Evolutionary conservation across 2,329 filamentous ascomycete genomes (phyloP).

Genomic region (Exophiala sp.): DNA sequence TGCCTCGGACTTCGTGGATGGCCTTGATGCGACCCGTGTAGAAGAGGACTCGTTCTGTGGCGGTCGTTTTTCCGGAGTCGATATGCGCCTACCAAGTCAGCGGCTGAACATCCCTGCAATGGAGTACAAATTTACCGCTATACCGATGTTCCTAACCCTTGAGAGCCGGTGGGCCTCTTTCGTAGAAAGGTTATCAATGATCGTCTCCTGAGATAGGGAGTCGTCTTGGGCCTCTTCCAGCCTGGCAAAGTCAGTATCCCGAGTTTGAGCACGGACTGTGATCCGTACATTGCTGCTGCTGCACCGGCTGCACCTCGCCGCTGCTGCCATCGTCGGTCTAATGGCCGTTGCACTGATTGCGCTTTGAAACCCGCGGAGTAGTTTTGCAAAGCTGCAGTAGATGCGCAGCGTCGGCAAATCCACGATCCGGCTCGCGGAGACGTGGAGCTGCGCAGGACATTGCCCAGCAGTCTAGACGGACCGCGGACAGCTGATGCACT

Average conservation of each 20-base stretch:
- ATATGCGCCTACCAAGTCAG: conserved; percentile 71
- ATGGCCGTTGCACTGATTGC: conserved; percentile 27
- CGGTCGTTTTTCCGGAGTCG: conserved; percentile 96
- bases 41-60: conserved; percentile 93
- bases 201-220: conserved; percentile 58
- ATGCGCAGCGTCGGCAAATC: conserved; percentile 38
- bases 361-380: conserved; percentile 2
- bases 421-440: conserved; percentile 37
- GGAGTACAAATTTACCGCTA: conserved; percentile 63
- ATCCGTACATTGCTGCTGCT: conserved; percentile 43
- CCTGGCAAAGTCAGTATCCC: conserved; percentile 30
- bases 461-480: conserved; percentile 26
- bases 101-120: background rate
- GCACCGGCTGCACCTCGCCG: conserved; percentile 42
- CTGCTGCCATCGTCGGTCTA: conserved; percentile 42
- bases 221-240: conserved; percentile 57
- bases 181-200: conserved; percentile 76
- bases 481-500: conserved; percentile 26
- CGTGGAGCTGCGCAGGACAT: conserved; percentile 35
- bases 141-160: conserved; percentile 92
- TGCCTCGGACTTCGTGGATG: conserved; percentile 94
- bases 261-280: background rate
- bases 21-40: conserved; percentile 96
- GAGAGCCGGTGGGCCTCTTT: conserved; percentile 74
- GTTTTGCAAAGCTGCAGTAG: conserved; percentile 14